Evolutionary conservation across 768 basidiomycete species (phyloP), one percentile per base, ranked within the genome.

Genomic region (Boletus bicolor): DNA sequence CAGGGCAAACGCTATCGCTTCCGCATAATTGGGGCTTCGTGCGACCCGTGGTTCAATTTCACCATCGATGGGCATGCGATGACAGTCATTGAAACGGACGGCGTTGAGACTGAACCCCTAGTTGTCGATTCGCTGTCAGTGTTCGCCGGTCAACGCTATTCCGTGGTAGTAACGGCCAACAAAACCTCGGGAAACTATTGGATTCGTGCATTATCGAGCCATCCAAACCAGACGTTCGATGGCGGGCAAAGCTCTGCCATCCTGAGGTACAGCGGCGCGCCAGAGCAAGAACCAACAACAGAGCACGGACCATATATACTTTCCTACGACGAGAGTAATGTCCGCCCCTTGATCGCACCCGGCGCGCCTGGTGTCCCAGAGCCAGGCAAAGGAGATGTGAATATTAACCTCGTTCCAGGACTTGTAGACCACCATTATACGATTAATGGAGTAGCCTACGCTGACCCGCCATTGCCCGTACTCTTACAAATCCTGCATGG

Each of bases 121-220:
- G 58, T 65, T 0, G 76, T 77, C 8, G 76, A 79, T 44, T 68
- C 61, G 14, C 49, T 76, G 17, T 60, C 67, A 12, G 71, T 76
- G 11, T 68, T 64, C 10, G 53, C 71, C 7, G 78, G 75, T 5
- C 79, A 82, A 57, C 74, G 79, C 30, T 80, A 79, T 54, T 80
- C 79, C 1, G 71, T 80, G 53, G 65, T 81, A 11, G 60, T 82
- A 1, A 60, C 68, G 65, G 75, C 79, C 5, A 71, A 75, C 57
- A 68, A 76, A 42, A 60, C 69, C 0, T 42, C 74, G 24, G 60
- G 44, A n/a, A 82, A 81, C 63, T 82, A 81, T 51, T 81, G 69
- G 54, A 54, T 60, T 35, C 56, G 55, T 35, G 56, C 54, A 1
- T 21, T 62, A 26, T 42, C 57, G 0, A 41, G 11, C 45, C 15